Conservation (phyloP, 257 asterid species). For the Leonotis leonurus region DNA sequence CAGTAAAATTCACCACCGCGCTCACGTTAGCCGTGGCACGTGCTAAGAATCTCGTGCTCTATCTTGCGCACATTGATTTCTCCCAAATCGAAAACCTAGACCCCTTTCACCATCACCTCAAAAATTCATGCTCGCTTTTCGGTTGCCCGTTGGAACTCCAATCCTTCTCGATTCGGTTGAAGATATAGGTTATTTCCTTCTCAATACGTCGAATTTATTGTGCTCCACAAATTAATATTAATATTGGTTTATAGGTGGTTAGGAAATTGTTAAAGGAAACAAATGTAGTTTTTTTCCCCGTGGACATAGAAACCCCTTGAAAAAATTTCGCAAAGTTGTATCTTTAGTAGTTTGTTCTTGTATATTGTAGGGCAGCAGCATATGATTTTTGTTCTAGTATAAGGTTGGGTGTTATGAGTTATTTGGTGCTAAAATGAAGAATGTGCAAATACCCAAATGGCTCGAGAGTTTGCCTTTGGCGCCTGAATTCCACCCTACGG, state of each 20-base stretch:
- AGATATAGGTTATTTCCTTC: slow-evolving; percentile 18
- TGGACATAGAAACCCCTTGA: slow-evolving; percentile 1
- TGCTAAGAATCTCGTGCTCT: slow-evolving; percentile 6
- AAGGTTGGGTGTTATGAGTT: slow-evolving; percentile 19
- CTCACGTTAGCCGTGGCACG: slow-evolving; percentile 20
- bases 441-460: slow-evolving; percentile 79
- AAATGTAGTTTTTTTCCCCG: slow-evolving; percentile 24
- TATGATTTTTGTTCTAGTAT: not conserved
- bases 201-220: not conserved
- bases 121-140: slow-evolving; percentile 19
- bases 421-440: slow-evolving; percentile 50
- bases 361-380: slow-evolving; percentile 17
- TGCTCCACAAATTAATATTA: slow-evolving; percentile 14
- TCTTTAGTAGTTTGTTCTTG: slow-evolving; percentile 1
- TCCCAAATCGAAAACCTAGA: slow-evolving; percentile 42
- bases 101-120: slow-evolving; percentile 9
- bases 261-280: not conserved
- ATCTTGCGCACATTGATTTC: slow-evolving; percentile 30
- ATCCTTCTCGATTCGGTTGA: slow-evolving; percentile 20
- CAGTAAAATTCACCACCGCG: slow-evolving; percentile 17
- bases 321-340: not conserved
- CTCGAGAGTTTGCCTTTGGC: slow-evolving; percentile 84
- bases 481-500: slow-evolving; percentile 95
- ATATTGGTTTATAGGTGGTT: not conserved
- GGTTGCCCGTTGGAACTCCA: slow-evolving; percentile 24